Evolutionary conservation across 2,329 filamentous ascomycete species (phyloP).

Genomic region (Calonectria naviculata): DNA sequence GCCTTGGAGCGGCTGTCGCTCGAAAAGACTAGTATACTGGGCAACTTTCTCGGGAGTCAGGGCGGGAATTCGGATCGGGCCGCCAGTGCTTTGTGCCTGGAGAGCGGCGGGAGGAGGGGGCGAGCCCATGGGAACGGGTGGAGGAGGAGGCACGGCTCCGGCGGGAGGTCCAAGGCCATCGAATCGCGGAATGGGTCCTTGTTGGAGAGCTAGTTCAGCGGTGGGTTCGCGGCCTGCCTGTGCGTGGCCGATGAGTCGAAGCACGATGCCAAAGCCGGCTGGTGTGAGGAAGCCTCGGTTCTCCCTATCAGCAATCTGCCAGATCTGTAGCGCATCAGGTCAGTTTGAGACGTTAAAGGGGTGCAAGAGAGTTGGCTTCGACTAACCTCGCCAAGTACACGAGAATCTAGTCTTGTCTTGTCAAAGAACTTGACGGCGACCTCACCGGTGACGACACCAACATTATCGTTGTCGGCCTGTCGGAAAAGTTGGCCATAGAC

Average conservation of each 20-base stretch:
- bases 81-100: constrained; percentile 70
- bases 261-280: constrained; percentile 90
- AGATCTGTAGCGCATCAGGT: constrained; percentile 73
- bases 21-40: constrained; percentile 91
- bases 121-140: constrained; percentile 41
- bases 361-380: neutral
- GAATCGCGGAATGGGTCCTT: constrained; percentile 91
- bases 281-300: constrained; percentile 95
- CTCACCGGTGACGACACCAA: constrained; percentile 95
- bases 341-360: neutral
- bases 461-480: constrained; percentile 89
- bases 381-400: constrained; percentile 86
- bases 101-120: constrained; percentile 63
- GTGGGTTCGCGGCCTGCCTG: constrained; percentile 88
- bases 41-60: constrained; percentile 88
- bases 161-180: constrained; percentile 72
- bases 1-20: constrained; percentile 84
- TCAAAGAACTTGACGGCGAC: constrained; percentile 98
- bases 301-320: constrained; percentile 98
- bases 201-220: constrained; percentile 83
- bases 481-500: constrained; percentile 93
- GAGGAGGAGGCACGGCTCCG: constrained; percentile 57
- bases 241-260: constrained; percentile 95
- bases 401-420: constrained; percentile 88
- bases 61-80: constrained; percentile 86